phyloP scores from a whole-genome alignment of 1,284 basidiomycete genomes.

The Cryptococcus sp. region DNA sequence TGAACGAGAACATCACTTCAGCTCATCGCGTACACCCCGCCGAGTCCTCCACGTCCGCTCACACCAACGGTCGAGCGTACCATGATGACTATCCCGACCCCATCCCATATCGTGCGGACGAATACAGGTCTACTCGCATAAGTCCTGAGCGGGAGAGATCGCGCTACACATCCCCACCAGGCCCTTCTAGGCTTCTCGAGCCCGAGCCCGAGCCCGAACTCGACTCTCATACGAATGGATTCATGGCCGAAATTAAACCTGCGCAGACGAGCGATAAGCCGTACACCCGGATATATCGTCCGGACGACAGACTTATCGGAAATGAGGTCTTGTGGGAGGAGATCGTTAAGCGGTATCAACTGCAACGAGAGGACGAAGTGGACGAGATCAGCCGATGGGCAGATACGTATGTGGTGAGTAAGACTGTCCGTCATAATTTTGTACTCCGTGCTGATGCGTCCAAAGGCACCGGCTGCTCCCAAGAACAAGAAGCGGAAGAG shows the following conservation, averaged over 20 bases:
- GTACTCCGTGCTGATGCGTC: neutral
- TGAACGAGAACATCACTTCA: neutral
- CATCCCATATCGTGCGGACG: neutral
- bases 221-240: neutral
- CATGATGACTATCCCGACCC: neutral
- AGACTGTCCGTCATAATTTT: neutral
- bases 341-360: conserved; percentile 39
- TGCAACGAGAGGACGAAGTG: conserved; percentile 40
- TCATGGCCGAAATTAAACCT: neutral
- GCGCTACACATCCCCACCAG: neutral
- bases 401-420: conserved; percentile 2
- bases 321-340: conserved; percentile 48
- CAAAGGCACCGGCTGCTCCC: neutral
- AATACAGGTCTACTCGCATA: neutral
- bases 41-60: neutral
- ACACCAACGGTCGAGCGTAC: neutral
- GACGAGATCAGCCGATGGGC: conserved; percentile 23
- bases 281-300: conserved; percentile 17
- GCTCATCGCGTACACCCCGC: neutral
- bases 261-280: neutral
- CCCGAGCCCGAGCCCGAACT: neutral
- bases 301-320: conserved; percentile 31
- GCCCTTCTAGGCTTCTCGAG: neutral
- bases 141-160: neutral
- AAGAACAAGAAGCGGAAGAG: conserved; percentile 5